A percentile compares a stretch with the other conserved stretches of the same genome.
Conservation (phyloP, 2,329 filamentous ascomycete genomes). For the Tolypocladium guangdongense region DNA sequence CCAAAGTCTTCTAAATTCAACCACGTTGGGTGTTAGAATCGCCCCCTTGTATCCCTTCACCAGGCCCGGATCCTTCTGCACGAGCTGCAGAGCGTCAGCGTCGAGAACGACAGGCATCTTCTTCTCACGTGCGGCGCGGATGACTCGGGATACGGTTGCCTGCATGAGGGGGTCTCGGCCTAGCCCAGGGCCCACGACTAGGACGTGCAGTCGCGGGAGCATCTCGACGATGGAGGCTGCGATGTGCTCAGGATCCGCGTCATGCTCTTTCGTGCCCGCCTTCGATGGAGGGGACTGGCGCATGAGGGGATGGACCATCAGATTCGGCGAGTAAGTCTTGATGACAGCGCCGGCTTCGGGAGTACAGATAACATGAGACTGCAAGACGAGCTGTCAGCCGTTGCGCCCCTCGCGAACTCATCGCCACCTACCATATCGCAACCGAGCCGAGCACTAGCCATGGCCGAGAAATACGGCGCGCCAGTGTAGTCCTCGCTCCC, state of each 20-base stretch:
- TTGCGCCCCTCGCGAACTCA: background rate
- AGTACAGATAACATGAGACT: slow-evolving; percentile 95
- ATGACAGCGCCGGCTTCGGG: slow-evolving; percentile 78
- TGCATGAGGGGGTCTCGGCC: slow-evolving; percentile 87
- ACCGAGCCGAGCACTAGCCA: slow-evolving; percentile 84
- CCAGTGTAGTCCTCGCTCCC: slow-evolving; percentile 95
- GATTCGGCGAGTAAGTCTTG: slow-evolving; percentile 93
- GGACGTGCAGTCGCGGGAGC: slow-evolving; percentile 77
- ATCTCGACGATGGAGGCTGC: slow-evolving; percentile 63
- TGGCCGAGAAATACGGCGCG: slow-evolving; percentile 94
- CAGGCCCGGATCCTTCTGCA: slow-evolving; percentile 64
- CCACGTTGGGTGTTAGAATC: slow-evolving; percentile 88
- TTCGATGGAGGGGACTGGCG: slow-evolving; percentile 47
- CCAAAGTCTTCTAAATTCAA: slow-evolving; percentile 79
- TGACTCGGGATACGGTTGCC: slow-evolving; percentile 67
- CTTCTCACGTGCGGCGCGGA: slow-evolving; percentile 63
- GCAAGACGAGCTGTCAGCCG: background rate
- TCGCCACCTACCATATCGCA: slow-evolving; percentile 64
- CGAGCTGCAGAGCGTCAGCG: slow-evolving; percentile 75
- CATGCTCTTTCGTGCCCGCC: slow-evolving; percentile 20
- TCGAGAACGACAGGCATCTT: slow-evolving; percentile 78
- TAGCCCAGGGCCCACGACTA: slow-evolving; percentile 87
- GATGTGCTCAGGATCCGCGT: slow-evolving; percentile 48
- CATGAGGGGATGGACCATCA: slow-evolving; percentile 98
- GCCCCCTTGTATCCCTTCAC: slow-evolving; percentile 73